Percentiles rank a stretch among this genome's conserved stretches.
These are phyloP conservation scores for Arthrobotrys musiformis DNA, from an alignment of 2,329 filamentous ascomycete genomes.

Conservation along the genomic window DNA sequence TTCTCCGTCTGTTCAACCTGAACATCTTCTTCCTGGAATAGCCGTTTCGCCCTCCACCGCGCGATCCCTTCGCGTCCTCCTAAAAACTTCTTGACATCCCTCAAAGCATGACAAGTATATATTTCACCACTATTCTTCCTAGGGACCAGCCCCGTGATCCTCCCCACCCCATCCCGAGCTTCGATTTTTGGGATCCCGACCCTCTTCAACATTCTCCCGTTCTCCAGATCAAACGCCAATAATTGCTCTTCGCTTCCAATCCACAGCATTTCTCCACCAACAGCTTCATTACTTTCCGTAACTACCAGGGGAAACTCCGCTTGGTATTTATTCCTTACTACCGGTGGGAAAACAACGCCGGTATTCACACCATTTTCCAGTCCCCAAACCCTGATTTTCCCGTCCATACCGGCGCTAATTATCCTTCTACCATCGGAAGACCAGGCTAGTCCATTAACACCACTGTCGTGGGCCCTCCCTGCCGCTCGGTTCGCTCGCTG, in stretches of 20 bases:
- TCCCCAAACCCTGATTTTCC: constrained; percentile 88
- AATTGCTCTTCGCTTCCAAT: constrained; percentile 65
- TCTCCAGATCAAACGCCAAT: constrained; percentile 75
- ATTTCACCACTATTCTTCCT: constrained; percentile 22
- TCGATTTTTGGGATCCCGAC: constrained; percentile 73
- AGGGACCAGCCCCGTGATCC: constrained; percentile 46
- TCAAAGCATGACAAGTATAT: constrained; percentile 37
- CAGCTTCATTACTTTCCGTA: constrained; percentile 69
- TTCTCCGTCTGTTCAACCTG: constrained; percentile 42
- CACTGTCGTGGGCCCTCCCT: constrained; percentile 76
- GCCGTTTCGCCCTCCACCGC: constrained; percentile 39
- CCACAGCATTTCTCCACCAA: constrained; percentile 72
- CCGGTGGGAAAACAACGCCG: constrained; percentile 85
- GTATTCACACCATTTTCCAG: constrained; percentile 83
- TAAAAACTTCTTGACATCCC: constrained; percentile 4
- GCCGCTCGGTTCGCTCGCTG: constrained; percentile 63
- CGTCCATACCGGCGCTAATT: constrained; percentile 83
- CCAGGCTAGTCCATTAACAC: constrained; percentile 87
- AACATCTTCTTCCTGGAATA: constrained; percentile 23
- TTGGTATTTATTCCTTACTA: constrained; percentile 77
- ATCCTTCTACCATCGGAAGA: constrained; percentile 81
- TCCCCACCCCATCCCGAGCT: constrained; percentile 32
- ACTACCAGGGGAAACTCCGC: constrained; percentile 72
- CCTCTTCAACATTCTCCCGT: constrained; percentile 77
- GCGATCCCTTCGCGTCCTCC: constrained; percentile 25